These are phyloP conservation scores for Malus fusca DNA, from an alignment of 306 rosid genomes.

Conservation along the genomic window DNA sequence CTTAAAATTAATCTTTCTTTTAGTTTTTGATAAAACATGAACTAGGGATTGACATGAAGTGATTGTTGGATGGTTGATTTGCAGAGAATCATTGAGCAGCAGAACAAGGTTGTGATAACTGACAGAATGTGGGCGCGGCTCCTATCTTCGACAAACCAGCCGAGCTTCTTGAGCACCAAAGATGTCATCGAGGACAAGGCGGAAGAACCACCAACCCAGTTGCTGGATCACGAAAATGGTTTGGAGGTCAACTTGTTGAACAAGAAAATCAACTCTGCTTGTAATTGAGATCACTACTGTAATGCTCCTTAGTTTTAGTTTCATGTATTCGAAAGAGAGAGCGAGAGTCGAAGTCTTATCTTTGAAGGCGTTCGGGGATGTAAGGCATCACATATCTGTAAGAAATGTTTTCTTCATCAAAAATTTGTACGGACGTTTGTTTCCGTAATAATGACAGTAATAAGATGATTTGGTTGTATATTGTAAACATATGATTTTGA, in stretches of 20 bases:
- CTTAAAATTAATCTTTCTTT: background rate
- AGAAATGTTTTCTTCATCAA: no score
- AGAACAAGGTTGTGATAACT: slow-evolving; percentile 73
- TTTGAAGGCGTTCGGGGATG: no score
- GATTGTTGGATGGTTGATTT: background rate
- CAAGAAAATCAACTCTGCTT: slow-evolving; percentile 13
- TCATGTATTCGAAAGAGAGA: background rate
- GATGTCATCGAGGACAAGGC: slow-evolving; percentile 34
- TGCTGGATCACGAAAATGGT: slow-evolving; percentile 9
- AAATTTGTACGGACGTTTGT: no score
- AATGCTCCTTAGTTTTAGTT: slow-evolving; percentile 13
- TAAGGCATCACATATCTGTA: no score
- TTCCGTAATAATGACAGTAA: no score
- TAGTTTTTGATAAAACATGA: background rate
- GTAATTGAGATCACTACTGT: background rate
- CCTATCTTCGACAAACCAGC: slow-evolving; percentile 88
- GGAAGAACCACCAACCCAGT: slow-evolving; percentile 21
- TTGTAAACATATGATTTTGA: no score
- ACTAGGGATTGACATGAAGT: background rate
- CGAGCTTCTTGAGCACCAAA: slow-evolving; percentile 56
- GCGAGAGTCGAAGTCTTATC: background rate
- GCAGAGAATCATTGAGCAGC: slow-evolving; percentile 74
- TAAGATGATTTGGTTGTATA: no score
- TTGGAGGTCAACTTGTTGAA: slow-evolving; percentile 14
- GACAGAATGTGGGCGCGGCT: slow-evolving; percentile 99